phyloP scores from a whole-genome alignment of 768 basidiomycete genomes.

The Phlebiopsis flavidoalba region DNA sequence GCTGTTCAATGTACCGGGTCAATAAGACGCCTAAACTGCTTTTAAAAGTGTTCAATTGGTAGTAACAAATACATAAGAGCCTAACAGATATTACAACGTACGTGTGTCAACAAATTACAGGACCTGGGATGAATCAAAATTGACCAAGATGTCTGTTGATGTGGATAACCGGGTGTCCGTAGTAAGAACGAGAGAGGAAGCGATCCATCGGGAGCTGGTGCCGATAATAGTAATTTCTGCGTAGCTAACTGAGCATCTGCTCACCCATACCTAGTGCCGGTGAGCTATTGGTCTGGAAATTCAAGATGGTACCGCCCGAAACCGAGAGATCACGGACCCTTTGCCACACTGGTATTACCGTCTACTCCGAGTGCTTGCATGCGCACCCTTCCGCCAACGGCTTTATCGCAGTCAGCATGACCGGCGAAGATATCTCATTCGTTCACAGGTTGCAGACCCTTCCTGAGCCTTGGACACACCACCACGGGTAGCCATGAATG shows the following conservation, averaged over 20 bases:
- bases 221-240: slow-evolving; percentile 99
- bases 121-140: slow-evolving; percentile 93
- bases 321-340: slow-evolving; percentile 96
- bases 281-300: slow-evolving; percentile 99
- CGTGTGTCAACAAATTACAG: slow-evolving; percentile 92
- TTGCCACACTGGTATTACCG: slow-evolving; percentile 99
- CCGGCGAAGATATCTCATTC: slow-evolving; percentile 99
- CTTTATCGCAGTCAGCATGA: slow-evolving; percentile 99
- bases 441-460: slow-evolving; percentile 95
- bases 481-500: slow-evolving; percentile 97
- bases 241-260: slow-evolving; percentile 98
- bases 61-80: not conserved
- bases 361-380: slow-evolving; percentile 99
- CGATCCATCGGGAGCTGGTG: slow-evolving; percentile 97
- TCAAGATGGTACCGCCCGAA: slow-evolving; percentile 98
- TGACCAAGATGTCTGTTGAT: slow-evolving; percentile 99
- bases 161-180: slow-evolving; percentile 98
- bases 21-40: too few species aligned
- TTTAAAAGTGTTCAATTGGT: too few species aligned
- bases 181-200: slow-evolving; percentile 97
- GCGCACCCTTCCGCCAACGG: slow-evolving; percentile 92
- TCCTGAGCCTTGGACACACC: slow-evolving; percentile 99
- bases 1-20: slow-evolving; percentile 93
- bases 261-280: slow-evolving; percentile 99
- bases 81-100: slow-evolving; percentile 38